phyloP scores from a whole-genome alignment of 2,329 filamentous ascomycete genomes.

The Lojkania enalia region DNA sequence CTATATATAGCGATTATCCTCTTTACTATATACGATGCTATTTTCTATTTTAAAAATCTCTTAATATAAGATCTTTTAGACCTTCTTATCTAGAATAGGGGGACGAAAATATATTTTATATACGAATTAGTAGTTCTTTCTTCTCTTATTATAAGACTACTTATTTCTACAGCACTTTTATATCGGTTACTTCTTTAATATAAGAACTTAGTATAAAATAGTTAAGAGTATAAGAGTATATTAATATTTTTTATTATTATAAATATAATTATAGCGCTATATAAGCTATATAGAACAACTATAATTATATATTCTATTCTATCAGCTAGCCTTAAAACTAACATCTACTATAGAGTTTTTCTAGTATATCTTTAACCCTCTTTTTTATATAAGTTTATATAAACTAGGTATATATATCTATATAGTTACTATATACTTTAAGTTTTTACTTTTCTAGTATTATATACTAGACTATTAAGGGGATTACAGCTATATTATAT shows the following conservation, averaged over 20 bases:
- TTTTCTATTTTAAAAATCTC: constrained; percentile 12
- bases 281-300: constrained; percentile 7
- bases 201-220: constrained; percentile 11
- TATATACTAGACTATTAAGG: constrained; percentile 7
- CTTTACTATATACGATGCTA: constrained; percentile 8
- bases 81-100: constrained; percentile 12
- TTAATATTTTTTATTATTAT: constrained; percentile 14
- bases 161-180: constrained; percentile 11
- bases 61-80: constrained; percentile 10
- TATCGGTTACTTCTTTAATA: constrained; percentile 8
- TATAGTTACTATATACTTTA: constrained; percentile 9
- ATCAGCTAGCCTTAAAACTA: constrained; percentile 4
- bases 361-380: constrained; percentile 11
- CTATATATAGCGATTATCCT: constrained; percentile 15
- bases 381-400: constrained; percentile 12
- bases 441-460: constrained; percentile 13
- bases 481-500: constrained; percentile 6
- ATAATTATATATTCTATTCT: constrained; percentile 10
- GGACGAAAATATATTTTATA: constrained; percentile 15
- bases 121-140: constrained; percentile 14
- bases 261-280: constrained; percentile 10
- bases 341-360: constrained; percentile 10
- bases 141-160: constrained; percentile 10
- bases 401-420: constrained; percentile 11
- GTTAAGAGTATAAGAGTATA: constrained; percentile 5